Evolutionary conservation across 495 filamentous ascomycete species (phyloP), one percentile per base, ranked within the genome.

Genomic region (Schizothecium vesticola): DNA sequence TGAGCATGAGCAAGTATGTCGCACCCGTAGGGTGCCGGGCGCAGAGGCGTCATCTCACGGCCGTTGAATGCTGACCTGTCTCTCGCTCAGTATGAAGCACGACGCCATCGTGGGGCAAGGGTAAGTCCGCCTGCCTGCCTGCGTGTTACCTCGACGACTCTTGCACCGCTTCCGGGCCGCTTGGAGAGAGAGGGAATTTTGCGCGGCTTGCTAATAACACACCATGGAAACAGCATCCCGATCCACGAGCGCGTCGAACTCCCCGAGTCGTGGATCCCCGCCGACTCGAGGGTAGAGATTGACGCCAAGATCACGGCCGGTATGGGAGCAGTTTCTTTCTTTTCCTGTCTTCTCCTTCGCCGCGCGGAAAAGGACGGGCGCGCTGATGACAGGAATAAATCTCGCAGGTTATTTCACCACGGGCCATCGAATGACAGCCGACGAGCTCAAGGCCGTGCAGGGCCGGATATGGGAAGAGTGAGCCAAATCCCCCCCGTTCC

Each of bases 291-390:
- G 63, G 95, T 99, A 16, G 95, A 99, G 80, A 99, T 99, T 74
- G 95, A 99, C 81, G 95, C 95, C 31, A 99, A 97, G 84, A 97
- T 99, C 76, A 94, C 95, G 70, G 93, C 94, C 28, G 94, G 95
- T 97, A 92, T 93, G 81, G 55, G 29, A 51, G 61, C 58, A 7
- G 19, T 23, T 43, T 36, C 21, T 13, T 67, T 29, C 68, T 65
- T 67, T 69, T 29, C 64, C 26, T 12, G 61, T 66, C 65, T 68
- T 67, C 11, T 29, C 61, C 31, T 33, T 33, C 31, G 31, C 3
- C 36, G 36, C 43, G 43, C 43, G 43, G 43, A 51, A 51, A 51
- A 51, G 19, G 43, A 51, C 43, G 43, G 63, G 63, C 26, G 31
- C 31, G 24, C 24, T 57, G 63, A 77, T 67, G 33, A 61, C 24